These are phyloP conservation scores for Podospora conica DNA, from an alignment of 495 filamentous ascomycete species.

Conservation along the genomic window DNA sequence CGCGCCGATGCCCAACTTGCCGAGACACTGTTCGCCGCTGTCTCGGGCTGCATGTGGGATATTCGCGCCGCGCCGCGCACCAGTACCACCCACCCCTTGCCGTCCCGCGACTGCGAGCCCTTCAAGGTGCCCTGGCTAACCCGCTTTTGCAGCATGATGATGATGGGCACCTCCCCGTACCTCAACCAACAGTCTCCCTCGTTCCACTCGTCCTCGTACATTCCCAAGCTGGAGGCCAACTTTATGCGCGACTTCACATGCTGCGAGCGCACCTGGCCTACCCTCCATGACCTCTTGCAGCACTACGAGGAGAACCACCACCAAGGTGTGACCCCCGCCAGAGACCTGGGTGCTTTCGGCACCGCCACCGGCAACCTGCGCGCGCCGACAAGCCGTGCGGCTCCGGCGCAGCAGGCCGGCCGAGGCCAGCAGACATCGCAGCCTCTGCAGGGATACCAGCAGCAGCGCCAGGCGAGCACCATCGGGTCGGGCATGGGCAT, in stretches of 20 bases:
- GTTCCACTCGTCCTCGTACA: slow-evolving; percentile 94
- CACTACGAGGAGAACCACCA: slow-evolving; percentile 96
- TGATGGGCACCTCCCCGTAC: slow-evolving; percentile 93
- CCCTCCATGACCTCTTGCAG: slow-evolving; percentile 88
- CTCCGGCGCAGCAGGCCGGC: slow-evolving; percentile 19
- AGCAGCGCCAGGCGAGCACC: slow-evolving; percentile 30
- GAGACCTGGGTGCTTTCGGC: slow-evolving; percentile 23
- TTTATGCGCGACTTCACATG: slow-evolving; percentile 96
- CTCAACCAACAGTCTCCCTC: slow-evolving; percentile 79
- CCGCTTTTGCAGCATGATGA: slow-evolving; percentile 66
- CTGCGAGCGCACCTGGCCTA: slow-evolving; percentile 79
- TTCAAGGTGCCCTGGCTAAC: slow-evolving; percentile 20
- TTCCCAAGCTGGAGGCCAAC: slow-evolving; percentile 93
- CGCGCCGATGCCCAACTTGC: neutral
- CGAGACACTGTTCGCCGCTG: slow-evolving; percentile 6
- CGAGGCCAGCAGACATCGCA: slow-evolving; percentile 23
- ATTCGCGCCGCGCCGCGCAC: slow-evolving; percentile 12
- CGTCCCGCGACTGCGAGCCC: neutral
- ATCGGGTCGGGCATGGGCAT: slow-evolving; percentile 27
- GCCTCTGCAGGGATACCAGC: slow-evolving; percentile 33
- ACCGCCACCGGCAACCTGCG: slow-evolving; percentile 13
- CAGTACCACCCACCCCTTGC: slow-evolving; percentile 8
- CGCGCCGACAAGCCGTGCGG: slow-evolving; percentile 22
- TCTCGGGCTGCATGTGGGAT: slow-evolving; percentile 8
- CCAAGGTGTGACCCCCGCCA: slow-evolving; percentile 22